These are phyloP conservation scores for Rhodamnia argentea DNA, from an alignment of 345 rosid species.

Conservation along the genomic window DNA sequence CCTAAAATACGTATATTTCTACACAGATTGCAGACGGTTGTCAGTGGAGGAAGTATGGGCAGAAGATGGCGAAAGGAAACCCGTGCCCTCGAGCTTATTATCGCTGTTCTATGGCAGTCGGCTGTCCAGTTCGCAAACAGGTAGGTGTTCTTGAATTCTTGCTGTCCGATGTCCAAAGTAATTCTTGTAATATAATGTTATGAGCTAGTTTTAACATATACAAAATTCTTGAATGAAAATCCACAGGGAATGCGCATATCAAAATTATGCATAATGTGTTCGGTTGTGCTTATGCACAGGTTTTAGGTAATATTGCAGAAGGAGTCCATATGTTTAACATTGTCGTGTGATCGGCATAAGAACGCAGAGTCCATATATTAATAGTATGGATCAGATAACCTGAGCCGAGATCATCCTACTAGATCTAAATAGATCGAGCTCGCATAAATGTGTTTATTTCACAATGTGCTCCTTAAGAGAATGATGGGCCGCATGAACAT, in stretches of 20 bases:
- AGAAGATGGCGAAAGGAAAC: slow-evolving; percentile 59
- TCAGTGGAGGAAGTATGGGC: slow-evolving; percentile 61
- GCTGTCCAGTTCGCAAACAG: slow-evolving; percentile 52
- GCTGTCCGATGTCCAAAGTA: background rate
- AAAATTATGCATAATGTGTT: background rate
- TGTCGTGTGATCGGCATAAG: background rate
- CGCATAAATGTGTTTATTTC: background rate
- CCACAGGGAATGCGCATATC: background rate
- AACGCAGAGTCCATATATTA: background rate
- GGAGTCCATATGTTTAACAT: background rate
- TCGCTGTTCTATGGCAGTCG: slow-evolving; percentile 51
- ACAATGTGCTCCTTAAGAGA: background rate
- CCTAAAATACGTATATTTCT: background rate
- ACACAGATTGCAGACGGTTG: slow-evolving; percentile 47
- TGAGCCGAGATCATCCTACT: background rate
- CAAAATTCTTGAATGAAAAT: background rate
- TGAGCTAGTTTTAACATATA: background rate
- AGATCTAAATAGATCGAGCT: background rate
- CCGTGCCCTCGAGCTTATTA: slow-evolving; percentile 60
- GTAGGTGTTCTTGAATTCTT: slow-evolving; percentile 4
- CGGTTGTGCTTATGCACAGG: background rate
- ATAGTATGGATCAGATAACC: background rate
- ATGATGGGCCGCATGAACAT: background rate
- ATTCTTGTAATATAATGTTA: background rate
- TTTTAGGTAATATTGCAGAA: background rate